These are phyloP conservation scores for Cicer yamashitae DNA, from an alignment of 306 rosid genomes.

Conservation along the genomic window DNA sequence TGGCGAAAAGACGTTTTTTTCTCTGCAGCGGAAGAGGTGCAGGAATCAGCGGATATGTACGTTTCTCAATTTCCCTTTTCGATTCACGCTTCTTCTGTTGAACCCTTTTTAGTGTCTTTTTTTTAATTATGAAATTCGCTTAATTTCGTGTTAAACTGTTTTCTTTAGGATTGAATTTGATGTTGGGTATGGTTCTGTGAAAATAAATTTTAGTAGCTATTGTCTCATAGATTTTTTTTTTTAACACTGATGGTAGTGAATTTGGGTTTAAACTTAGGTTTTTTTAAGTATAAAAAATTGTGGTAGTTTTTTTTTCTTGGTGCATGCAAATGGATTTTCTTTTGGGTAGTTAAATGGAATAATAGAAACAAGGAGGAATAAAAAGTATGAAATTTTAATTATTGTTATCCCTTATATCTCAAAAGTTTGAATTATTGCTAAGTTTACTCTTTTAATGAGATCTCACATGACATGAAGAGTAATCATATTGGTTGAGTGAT, in stretches of 20 bases:
- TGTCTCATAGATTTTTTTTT: not conserved
- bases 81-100: not conserved
- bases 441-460: constrained; percentile 19
- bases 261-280: constrained; percentile 18
- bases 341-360: not conserved
- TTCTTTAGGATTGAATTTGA: constrained; percentile 21
- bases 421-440: constrained; percentile 3
- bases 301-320: not conserved
- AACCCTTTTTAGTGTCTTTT: constrained; percentile 26
- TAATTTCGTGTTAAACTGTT: constrained; percentile 30
- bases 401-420: not conserved
- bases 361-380: constrained; percentile 12
- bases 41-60: constrained; percentile 96
- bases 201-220: not conserved
- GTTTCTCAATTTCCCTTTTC: constrained; percentile 30
- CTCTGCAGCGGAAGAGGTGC: constrained; percentile 97
- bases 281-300: not conserved
- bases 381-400: not conserved
- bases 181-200: constrained; percentile 29
- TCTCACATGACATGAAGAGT: not conserved
- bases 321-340: not conserved
- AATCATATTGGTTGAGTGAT: constrained; percentile 12
- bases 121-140: constrained; percentile 7
- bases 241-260: not conserved
- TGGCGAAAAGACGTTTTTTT: constrained; percentile 94